phyloP scores from a whole-genome alignment of 2,329 filamentous ascomycete species.

The Aspergillus calidoustus region DNA sequence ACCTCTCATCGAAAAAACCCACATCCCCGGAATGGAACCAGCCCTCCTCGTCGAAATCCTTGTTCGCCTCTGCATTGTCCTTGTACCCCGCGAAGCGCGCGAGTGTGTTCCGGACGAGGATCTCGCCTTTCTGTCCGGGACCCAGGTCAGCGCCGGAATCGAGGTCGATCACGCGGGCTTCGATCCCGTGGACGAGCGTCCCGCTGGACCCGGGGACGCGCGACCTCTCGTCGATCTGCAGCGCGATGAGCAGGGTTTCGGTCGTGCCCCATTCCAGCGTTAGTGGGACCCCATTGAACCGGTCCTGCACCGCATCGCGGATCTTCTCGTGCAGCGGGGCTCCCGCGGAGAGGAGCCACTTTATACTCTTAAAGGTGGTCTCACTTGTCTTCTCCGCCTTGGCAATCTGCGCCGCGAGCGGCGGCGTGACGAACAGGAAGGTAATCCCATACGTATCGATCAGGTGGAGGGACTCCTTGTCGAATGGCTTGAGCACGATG shows the following conservation, averaged over 20 bases:
- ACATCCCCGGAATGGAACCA: slow-evolving; percentile 32
- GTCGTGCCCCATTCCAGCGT: slow-evolving; percentile 31
- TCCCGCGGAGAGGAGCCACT: slow-evolving; percentile 33
- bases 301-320: slow-evolving; percentile 20
- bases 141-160: slow-evolving; percentile 24
- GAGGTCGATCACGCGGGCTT: slow-evolving; percentile 25
- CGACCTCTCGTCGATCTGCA: slow-evolving; percentile 27
- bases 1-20: slow-evolving; percentile 28
- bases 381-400: slow-evolving; percentile 17
- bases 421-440: slow-evolving; percentile 31
- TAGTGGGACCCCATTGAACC: slow-evolving; percentile 26
- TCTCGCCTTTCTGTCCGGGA: slow-evolving; percentile 25
- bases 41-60: slow-evolving; percentile 26
- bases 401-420: slow-evolving; percentile 28
- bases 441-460: slow-evolving; percentile 26
- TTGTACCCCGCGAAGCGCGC: slow-evolving; percentile 26
- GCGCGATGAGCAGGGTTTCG: slow-evolving; percentile 32
- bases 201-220: slow-evolving; percentile 26
- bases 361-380: slow-evolving; percentile 26
- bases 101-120: slow-evolving; percentile 27
- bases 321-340: slow-evolving; percentile 31
- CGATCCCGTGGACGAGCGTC: slow-evolving; percentile 23
- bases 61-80: slow-evolving; percentile 26
- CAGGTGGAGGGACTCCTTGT: slow-evolving; percentile 24
- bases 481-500: slow-evolving; percentile 24